These are phyloP conservation scores for Ophiostoma populinum DNA, from an alignment of 2,329 filamentous ascomycete genomes.

Conservation along the genomic window DNA sequence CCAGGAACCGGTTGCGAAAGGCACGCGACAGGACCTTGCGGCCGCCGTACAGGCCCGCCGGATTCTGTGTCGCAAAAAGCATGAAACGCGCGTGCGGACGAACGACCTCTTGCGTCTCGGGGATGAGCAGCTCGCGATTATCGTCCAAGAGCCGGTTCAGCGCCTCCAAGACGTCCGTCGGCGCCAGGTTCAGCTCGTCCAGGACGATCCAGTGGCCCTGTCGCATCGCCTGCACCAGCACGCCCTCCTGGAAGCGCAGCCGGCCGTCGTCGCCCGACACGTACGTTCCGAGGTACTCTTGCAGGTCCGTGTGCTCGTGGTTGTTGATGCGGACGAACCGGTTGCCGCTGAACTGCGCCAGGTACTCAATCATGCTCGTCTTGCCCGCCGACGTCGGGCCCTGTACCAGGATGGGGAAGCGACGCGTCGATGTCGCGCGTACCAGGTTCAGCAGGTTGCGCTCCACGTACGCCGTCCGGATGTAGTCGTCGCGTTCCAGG, in stretches of 20 bases:
- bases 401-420: slow-evolving; percentile 88
- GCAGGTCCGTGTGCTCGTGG: slow-evolving; percentile 94
- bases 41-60: slow-evolving; percentile 85
- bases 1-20: slow-evolving; percentile 91
- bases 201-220: slow-evolving; percentile 96
- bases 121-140: slow-evolving; percentile 86
- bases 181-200: slow-evolving; percentile 91
- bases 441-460: slow-evolving; percentile 90
- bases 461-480: slow-evolving; percentile 89
- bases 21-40: slow-evolving; percentile 84
- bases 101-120: slow-evolving; percentile 89
- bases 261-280: slow-evolving; percentile 72
- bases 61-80: slow-evolving; percentile 96
- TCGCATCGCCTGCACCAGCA: slow-evolving; percentile 80
- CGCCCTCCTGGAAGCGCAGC: slow-evolving; percentile 78
- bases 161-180: slow-evolving; percentile 91
- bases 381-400: slow-evolving; percentile 95
- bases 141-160: slow-evolving; percentile 91
- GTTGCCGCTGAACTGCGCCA: slow-evolving; percentile 92
- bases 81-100: slow-evolving; percentile 90
- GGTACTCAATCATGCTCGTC: slow-evolving; percentile 97
- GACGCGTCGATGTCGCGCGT: slow-evolving; percentile 75
- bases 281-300: slow-evolving; percentile 94
- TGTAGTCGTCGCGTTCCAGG: slow-evolving; percentile 72
- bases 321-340: slow-evolving; percentile 99